Conservation (phyloP, 1,284 basidiomycete species). For the Trichosporon ovoides region DNA sequence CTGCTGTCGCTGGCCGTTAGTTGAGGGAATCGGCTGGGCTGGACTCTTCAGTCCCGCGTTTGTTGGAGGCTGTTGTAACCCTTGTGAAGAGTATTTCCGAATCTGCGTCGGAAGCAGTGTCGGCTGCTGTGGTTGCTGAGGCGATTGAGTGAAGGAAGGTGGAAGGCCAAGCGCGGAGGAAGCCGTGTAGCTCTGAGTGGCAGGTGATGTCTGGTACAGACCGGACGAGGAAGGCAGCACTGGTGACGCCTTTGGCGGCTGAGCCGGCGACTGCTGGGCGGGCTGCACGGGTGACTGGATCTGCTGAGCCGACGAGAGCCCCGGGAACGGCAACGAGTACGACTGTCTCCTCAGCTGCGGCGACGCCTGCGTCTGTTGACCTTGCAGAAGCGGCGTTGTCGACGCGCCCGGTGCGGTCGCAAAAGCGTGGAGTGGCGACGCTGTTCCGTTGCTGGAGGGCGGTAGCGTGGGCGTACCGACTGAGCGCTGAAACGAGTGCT, state of each 20-base stretch:
- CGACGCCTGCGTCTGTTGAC: not conserved
- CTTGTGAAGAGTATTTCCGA: not conserved
- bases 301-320: not conserved
- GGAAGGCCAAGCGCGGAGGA: not conserved
- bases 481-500: not conserved
- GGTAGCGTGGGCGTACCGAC: not conserved
- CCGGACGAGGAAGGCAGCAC: not conserved
- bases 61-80: not conserved
- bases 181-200: not conserved
- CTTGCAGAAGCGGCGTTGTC: not conserved
- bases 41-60: not conserved
- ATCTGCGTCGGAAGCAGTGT: not conserved
- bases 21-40: not conserved
- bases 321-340: slow-evolving; percentile 1
- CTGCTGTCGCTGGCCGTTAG: not conserved
- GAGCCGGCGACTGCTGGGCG: not conserved
- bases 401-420: not conserved
- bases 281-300: slow-evolving; percentile 1
- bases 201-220: not conserved
- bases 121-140: not conserved
- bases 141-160: slow-evolving; percentile 1
- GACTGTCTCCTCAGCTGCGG: not conserved
- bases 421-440: not conserved
- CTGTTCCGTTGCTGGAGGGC: not conserved
- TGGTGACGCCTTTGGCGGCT: not conserved